Evolutionary conservation across 1,139 yeast species (phyloP).

Genomic region (Blastobotrys persicus): DNA sequence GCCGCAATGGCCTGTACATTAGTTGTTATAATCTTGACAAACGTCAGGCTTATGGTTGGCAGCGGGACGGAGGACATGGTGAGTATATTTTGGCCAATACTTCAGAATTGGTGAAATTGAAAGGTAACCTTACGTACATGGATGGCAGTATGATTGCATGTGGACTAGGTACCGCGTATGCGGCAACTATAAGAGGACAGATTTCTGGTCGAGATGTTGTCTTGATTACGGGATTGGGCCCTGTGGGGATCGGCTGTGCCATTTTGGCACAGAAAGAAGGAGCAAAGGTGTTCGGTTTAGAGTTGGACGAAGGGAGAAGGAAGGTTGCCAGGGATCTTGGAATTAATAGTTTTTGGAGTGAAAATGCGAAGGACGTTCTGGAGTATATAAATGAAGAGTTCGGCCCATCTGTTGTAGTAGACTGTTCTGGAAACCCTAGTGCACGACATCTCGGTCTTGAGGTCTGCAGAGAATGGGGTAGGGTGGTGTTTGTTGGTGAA

Average conservation of each 20-base stretch:
- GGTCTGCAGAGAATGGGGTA: slow-evolving; percentile 22
- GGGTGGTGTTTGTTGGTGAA: slow-evolving; percentile 22
- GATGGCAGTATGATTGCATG: slow-evolving; percentile 23
- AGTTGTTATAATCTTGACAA: slow-evolving; percentile 14
- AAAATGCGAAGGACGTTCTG: slow-evolving; percentile 10
- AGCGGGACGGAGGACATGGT: slow-evolving; percentile 20
- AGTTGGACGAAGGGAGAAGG: slow-evolving; percentile 17
- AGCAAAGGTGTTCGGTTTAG: slow-evolving; percentile 20
- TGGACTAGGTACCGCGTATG: slow-evolving; percentile 21
- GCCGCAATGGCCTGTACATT: slow-evolving; percentile 19
- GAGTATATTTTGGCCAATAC: slow-evolving; percentile 19
- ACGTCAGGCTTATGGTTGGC: slow-evolving; percentile 22
- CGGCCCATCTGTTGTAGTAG: slow-evolving; percentile 21
- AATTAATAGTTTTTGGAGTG: slow-evolving; percentile 15
- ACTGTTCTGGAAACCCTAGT: slow-evolving; percentile 19
- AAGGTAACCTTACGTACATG: slow-evolving; percentile 18
- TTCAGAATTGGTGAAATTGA: slow-evolving; percentile 17
- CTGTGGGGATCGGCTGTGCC: slow-evolving; percentile 21
- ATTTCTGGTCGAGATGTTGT: slow-evolving; percentile 22
- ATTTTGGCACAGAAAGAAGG: slow-evolving; percentile 21
- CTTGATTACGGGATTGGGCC: slow-evolving; percentile 22
- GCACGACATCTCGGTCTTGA: slow-evolving; percentile 20
- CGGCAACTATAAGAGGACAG: slow-evolving; percentile 20
- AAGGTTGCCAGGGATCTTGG: slow-evolving; percentile 17
- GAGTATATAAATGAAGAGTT: slow-evolving; percentile 16